Conservation (phyloP, 768 basidiomycete species). For the Lanmaoa pseudosensibilis region DNA sequence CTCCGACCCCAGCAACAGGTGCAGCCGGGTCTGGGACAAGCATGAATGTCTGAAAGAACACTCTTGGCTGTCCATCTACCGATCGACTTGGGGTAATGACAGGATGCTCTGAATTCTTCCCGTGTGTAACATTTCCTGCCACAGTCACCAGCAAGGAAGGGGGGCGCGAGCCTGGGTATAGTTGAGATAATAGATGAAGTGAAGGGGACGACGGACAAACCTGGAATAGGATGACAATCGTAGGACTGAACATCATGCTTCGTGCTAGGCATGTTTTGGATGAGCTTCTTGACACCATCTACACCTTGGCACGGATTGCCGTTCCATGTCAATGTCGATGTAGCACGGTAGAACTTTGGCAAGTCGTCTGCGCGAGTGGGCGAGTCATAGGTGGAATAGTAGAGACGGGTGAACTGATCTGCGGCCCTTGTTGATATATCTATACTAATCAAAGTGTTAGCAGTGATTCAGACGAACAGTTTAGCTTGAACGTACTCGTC, state of each 20-base stretch:
- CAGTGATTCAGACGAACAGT: background rate
- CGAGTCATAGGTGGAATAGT: conserved; percentile 82
- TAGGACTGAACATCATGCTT: conserved; percentile 86
- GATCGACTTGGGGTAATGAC: conserved; percentile 46
- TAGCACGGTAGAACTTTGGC: conserved; percentile 76
- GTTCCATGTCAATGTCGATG: conserved; percentile 82
- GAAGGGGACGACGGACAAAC: conserved; percentile 37
- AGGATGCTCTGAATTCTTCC: conserved; percentile 60
- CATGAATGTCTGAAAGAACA: conserved; percentile 87
- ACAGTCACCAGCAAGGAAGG: conserved; percentile 79
- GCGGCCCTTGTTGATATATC: conserved; percentile 85
- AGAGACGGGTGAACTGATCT: conserved; percentile 78
- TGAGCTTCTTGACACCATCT: conserved; percentile 64
- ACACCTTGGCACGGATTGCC: conserved; percentile 75
- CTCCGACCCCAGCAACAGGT: conserved; percentile 62
- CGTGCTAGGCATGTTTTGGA: conserved; percentile 72
- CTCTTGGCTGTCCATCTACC: conserved; percentile 76
- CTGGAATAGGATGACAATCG: conserved; percentile 88
- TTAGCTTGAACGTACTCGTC: no score
- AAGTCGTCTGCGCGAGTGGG: conserved; percentile 71
- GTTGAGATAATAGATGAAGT: conserved; percentile 11
- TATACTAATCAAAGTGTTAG: conserved; percentile 50
- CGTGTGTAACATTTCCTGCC: conserved; percentile 76
- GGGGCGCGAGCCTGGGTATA: conserved; percentile 63
- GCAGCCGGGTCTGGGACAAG: conserved; percentile 73